Base-by-base conservation (phyloP, 352 stramenopile species). In the Globisporangium ultimum region DNA sequence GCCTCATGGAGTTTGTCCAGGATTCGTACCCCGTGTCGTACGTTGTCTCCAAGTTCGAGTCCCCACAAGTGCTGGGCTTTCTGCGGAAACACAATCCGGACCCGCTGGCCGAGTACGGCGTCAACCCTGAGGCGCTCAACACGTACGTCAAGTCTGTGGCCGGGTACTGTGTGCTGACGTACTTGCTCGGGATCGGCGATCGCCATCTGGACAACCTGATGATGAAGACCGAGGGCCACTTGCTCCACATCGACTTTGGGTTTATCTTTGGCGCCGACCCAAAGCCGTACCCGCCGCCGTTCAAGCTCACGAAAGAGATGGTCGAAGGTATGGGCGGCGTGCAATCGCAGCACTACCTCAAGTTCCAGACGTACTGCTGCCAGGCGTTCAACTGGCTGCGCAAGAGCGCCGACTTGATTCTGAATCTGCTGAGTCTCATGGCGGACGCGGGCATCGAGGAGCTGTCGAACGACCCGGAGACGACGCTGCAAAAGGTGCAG, bases 181-280 rank as follows among this genome's bases (percentile, higher is more conserved):
- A 99, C 79, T 72, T 99, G 20, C 74, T 99, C 13, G 96, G 97
- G 34, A 98, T 99, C 61, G 98, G 98, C 32, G 98, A 99, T 85
- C 85, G 98, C 10, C 98, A 99, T 72, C 85, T 99, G 58, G 97
- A 99, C 70, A 99, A 99, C 72, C 84, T 99, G 58, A 98, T 99
- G 96, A 93, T 99, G 63, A 94, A 92, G 55, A 84, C 88, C 3
- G 83, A 89, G 60, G 98, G 98, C 17, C 88, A 98, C 64, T 84
- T 99, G 46, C 99, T 99, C 78, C 98, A 99, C 71, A 99, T 99
- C 72, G 98, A 98, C 78, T 99, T 99, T 76, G 97, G 97, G 32
- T 99, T 98, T 73, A 98, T 99, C 60, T 99, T 99, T 66, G 97
- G 97, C 46, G 84, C 92, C 32, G 98, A 99, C 65, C 97, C 98